phyloP scores from a whole-genome alignment of 2,329 filamentous ascomycete genomes.

The Chlorencoelia australis region DNA sequence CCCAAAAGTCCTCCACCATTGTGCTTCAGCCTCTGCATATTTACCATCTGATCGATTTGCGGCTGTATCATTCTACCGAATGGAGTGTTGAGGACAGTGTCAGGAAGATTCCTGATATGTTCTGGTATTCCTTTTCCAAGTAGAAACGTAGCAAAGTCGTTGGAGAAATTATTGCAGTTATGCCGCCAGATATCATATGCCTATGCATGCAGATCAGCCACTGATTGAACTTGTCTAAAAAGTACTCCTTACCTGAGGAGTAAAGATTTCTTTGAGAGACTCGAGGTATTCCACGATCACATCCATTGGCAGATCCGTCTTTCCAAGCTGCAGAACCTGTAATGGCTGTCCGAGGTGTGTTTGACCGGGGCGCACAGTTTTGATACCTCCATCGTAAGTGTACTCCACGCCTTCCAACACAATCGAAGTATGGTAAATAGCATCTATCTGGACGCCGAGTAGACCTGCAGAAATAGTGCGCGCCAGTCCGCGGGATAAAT shows the following conservation, averaged over 20 bases:
- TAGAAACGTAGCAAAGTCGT: constrained; percentile 83
- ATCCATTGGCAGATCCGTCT: constrained; percentile 68
- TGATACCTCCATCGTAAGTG: constrained; percentile 79
- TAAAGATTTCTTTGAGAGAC: constrained; percentile 74
- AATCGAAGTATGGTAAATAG: constrained; percentile 90
- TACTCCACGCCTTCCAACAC: constrained; percentile 81
- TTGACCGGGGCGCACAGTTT: constrained; percentile 66
- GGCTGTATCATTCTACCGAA: constrained; percentile 83
- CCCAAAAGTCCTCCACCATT: constrained; percentile 34
- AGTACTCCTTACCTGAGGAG: constrained; percentile 48
- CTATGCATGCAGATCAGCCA: constrained; percentile 30
- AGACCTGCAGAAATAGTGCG: constrained; percentile 41
- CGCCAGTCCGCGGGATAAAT: constrained; percentile 53
- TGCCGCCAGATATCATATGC: constrained; percentile 83
- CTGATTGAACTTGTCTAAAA: not conserved
- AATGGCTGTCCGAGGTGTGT: constrained; percentile 84
- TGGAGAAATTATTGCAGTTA: constrained; percentile 97
- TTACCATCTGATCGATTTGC: constrained; percentile 58
- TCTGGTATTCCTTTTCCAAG: constrained; percentile 80
- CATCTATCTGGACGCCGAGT: constrained; percentile 68
- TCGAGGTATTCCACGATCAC: constrained; percentile 81
- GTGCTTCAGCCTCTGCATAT: constrained; percentile 37
- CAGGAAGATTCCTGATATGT: constrained; percentile 76
- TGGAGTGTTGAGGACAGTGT: constrained; percentile 75
- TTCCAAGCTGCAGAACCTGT: constrained; percentile 64